Conservation (phyloP, 768 basidiomycete genomes). For the Infundibulicybe gibba region DNA sequence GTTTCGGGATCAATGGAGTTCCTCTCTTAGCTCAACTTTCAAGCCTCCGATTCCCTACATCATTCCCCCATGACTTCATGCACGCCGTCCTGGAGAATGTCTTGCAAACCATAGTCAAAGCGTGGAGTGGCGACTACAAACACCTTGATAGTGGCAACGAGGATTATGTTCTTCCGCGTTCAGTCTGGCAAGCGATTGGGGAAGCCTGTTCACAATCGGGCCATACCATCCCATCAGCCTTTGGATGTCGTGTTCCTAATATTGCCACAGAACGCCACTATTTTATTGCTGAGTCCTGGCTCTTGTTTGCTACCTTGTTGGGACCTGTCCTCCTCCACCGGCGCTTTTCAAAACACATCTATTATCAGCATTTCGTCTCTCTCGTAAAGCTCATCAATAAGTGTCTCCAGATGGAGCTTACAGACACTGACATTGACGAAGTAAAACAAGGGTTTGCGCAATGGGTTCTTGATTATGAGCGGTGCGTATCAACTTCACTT, state of each 20-base stretch:
- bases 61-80: constrained; percentile 48
- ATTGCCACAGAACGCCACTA: constrained; percentile 1
- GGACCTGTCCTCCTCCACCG: constrained; percentile 31
- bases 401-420: constrained; percentile 30
- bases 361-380: constrained; percentile 38
- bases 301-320: constrained; percentile 35
- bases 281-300: constrained; percentile 31
- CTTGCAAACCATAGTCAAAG: constrained; percentile 32
- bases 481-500: neutral
- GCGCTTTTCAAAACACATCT: constrained; percentile 24
- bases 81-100: constrained; percentile 45
- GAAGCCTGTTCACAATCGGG: constrained; percentile 25
- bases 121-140: constrained; percentile 40
- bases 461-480: neutral
- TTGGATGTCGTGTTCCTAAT: constrained; percentile 18
- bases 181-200: constrained; percentile 38
- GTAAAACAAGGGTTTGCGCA: neutral
- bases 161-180: constrained; percentile 20
- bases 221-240: constrained; percentile 33
- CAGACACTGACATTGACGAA: neutral
- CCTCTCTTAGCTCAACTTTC: constrained; percentile 24
- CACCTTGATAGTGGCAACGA: constrained; percentile 24
- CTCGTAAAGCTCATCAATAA: constrained; percentile 31
- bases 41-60: constrained; percentile 30
- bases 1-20: constrained; percentile 28